A percentile compares a stretch with the other conserved stretches of the same genome.
Conservation (phyloP, 2,329 filamentous ascomycete genomes). For the Mariannaea elegans region DNA sequence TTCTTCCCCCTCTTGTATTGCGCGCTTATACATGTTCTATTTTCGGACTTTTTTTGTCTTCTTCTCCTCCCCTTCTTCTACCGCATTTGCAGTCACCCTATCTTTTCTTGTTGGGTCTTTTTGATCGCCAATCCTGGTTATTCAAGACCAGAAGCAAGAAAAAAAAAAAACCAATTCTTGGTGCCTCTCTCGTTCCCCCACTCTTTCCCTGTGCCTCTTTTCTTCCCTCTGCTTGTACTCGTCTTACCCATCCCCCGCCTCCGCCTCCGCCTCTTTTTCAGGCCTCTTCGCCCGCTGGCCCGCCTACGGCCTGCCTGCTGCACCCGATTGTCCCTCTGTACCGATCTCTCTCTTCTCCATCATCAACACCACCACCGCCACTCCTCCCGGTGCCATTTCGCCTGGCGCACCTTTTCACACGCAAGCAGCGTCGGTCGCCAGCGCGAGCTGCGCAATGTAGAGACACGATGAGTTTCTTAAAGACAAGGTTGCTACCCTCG, state of each 20-base stretch:
- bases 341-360: constrained; percentile 8
- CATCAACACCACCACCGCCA: constrained; percentile 5
- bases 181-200: background rate
- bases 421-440: constrained; percentile 24
- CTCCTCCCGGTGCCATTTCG: background rate
- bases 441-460: constrained; percentile 48
- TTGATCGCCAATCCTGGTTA: background rate
- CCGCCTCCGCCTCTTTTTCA: constrained; percentile 2
- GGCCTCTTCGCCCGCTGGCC: constrained; percentile 11
- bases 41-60: background rate
- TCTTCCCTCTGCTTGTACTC: constrained; percentile 4
- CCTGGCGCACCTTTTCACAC: constrained; percentile 2
- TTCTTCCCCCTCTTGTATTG: background rate
- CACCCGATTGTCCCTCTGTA: constrained; percentile 6
- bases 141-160: background rate
- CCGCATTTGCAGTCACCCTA: background rate
- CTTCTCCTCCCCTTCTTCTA: background rate
- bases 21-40: constrained; percentile 6
- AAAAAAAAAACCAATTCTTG: background rate
- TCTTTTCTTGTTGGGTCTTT: constrained; percentile 11
- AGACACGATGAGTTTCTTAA: constrained; percentile 54
- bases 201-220: constrained; percentile 5
- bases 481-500: constrained; percentile 49
- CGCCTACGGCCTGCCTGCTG: background rate
- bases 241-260: constrained; percentile 9